Conservation (phyloP, 805 yeast species). For the Candida parachauliodes region DNA sequence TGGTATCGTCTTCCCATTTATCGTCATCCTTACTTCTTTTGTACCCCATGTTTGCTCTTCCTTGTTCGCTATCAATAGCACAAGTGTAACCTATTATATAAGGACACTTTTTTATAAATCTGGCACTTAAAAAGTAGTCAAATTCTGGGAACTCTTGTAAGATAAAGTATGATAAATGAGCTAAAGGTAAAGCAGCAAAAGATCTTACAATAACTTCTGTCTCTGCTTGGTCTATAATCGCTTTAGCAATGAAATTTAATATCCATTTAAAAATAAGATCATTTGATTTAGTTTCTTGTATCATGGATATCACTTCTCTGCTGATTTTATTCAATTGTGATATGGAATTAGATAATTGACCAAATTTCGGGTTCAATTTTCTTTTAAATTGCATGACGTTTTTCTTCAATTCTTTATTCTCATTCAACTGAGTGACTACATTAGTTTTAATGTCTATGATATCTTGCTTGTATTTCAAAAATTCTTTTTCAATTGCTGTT, state of each 20-base stretch:
- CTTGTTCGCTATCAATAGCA: slow-evolving; percentile 73
- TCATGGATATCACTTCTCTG: slow-evolving; percentile 46
- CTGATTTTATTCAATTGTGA: slow-evolving; percentile 54
- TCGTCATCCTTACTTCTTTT: slow-evolving; percentile 42
- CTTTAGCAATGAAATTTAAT: slow-evolving; percentile 79
- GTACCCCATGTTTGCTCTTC: slow-evolving; percentile 87
- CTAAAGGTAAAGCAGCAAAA: slow-evolving; percentile 75
- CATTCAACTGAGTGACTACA: slow-evolving; percentile 52
- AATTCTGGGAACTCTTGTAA: slow-evolving; percentile 48
- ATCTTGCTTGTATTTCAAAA: slow-evolving; percentile 46
- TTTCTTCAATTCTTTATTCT: slow-evolving; percentile 50
- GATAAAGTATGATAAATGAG: slow-evolving; percentile 55
- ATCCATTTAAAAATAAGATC: slow-evolving; percentile 67
- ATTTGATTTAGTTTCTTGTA: slow-evolving; percentile 46
- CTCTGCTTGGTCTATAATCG: slow-evolving; percentile 87
- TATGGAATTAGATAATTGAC: slow-evolving; percentile 78
- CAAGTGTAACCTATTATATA: slow-evolving; percentile 79
- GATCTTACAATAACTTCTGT: slow-evolving; percentile 83
- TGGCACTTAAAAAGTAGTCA: slow-evolving; percentile 59
- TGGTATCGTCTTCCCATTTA: slow-evolving; percentile 59
- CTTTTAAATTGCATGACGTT: slow-evolving; percentile 61
- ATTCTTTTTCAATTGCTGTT: slow-evolving; percentile 37
- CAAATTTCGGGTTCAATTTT: slow-evolving; percentile 82
- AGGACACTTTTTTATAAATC: slow-evolving; percentile 91
- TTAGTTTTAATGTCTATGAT: slow-evolving; percentile 57